Conservation (phyloP, 768 basidiomycete genomes). For the Cyathus striatus region DNA sequence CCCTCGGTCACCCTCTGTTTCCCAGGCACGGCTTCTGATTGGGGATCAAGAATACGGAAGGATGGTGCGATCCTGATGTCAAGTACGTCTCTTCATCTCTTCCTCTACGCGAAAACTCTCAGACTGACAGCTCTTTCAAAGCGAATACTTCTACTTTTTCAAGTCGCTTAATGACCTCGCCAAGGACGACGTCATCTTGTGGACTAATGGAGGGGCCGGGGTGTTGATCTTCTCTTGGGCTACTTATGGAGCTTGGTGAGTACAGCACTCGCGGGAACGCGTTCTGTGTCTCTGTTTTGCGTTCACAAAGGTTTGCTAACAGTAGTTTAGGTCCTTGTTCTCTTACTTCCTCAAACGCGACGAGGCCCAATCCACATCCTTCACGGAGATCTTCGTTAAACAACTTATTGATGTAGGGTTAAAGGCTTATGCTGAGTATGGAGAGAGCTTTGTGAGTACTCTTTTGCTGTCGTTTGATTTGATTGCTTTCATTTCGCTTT, state of each 20-base stretch:
- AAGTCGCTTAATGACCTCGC: conserved; percentile 60
- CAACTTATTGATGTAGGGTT: too few species aligned
- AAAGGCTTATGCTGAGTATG: too few species aligned
- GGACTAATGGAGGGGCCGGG: conserved; percentile 46
- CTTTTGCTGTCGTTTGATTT: too few species aligned
- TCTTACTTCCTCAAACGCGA: too few species aligned
- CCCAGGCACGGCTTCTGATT: neutral
- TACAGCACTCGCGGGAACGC: too few species aligned
- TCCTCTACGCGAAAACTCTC: neutral
- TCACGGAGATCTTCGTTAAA: too few species aligned
- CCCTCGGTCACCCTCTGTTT: neutral
- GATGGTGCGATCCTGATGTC: neutral
- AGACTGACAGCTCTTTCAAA: conserved; percentile 39
- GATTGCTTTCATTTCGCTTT: too few species aligned
- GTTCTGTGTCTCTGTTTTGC: too few species aligned
- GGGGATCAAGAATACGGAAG: neutral
- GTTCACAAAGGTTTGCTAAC: too few species aligned
- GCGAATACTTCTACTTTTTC: conserved; percentile 78
- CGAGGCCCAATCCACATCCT: too few species aligned
- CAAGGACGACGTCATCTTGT: conserved; percentile 58
- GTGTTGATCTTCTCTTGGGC: conserved; percentile 45
- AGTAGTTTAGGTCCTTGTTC: too few species aligned
- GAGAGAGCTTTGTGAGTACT: too few species aligned
- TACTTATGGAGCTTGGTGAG: conserved; percentile 71
- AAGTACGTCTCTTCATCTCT: conserved; percentile 14